Percentiles rank a stretch among this genome's conserved stretches.
These are phyloP conservation scores for Aspergillus tamarii DNA, from an alignment of 2,329 filamentous ascomycete species.

Conservation along the genomic window DNA sequence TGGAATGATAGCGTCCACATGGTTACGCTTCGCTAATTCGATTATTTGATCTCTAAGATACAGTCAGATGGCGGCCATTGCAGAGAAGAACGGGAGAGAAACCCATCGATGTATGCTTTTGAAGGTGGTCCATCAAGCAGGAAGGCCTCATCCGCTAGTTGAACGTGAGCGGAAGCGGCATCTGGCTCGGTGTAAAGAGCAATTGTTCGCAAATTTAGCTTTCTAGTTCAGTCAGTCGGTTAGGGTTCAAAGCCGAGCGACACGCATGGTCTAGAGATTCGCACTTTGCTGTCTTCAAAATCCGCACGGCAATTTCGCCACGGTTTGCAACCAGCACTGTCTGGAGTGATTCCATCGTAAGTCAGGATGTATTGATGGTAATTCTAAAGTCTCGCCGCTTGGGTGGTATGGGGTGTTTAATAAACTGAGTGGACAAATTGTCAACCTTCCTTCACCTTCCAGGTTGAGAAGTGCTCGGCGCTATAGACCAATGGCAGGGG, in stretches of 20 bases:
- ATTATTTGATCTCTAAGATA: constrained; percentile 43
- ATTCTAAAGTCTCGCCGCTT: neutral
- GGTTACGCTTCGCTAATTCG: constrained; percentile 53
- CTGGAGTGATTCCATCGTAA: constrained; percentile 46
- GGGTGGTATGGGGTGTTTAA: neutral
- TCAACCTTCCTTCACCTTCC: neutral
- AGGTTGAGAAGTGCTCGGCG: neutral
- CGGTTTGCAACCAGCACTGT: constrained; percentile 62
- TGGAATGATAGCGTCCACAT: constrained; percentile 63
- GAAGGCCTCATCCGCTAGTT: constrained; percentile 57
- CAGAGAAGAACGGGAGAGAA: neutral
- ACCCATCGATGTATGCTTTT: constrained; percentile 55
- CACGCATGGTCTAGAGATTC: neutral
- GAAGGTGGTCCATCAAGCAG: constrained; percentile 53
- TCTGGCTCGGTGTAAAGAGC: constrained; percentile 63
- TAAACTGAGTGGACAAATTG: neutral
- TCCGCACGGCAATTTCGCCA: constrained; percentile 61
- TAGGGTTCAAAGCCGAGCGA: neutral
- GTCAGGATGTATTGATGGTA: neutral
- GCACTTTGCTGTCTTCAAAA: constrained; percentile 54
- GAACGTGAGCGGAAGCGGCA: constrained; percentile 58
- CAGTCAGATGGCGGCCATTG: neutral
- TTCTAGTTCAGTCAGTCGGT: constrained; percentile 23
- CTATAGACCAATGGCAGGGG: constrained; percentile 9
- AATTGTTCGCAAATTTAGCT: constrained; percentile 55